Percentiles rank a stretch among this genome's conserved stretches.
phyloP scores from a whole-genome alignment of 2,329 filamentous ascomycete genomes.

The Fusarium circinatum region DNA sequence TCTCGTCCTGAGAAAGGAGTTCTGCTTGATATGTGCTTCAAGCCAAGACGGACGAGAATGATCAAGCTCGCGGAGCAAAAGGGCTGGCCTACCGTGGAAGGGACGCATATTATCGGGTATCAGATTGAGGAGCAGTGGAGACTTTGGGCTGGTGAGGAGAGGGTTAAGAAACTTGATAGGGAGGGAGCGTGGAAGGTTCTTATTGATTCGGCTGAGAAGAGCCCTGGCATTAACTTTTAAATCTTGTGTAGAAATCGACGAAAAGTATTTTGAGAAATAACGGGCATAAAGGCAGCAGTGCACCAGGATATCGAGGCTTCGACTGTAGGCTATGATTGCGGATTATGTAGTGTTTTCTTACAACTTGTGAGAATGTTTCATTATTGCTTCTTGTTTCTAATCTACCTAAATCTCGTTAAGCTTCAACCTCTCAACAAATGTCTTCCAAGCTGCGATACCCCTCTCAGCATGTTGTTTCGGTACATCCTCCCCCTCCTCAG shows the following conservation, averaged over 20 bases:
- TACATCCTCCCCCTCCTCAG: not conserved
- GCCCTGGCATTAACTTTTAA: conserved; percentile 2
- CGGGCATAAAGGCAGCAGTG: too few relatives aligned
- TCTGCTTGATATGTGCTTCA: conserved; percentile 17
- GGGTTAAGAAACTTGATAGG: not conserved
- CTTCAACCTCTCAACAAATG: not conserved
- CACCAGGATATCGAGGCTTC: too few relatives aligned
- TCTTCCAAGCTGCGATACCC: not conserved
- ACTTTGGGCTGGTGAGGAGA: not conserved
- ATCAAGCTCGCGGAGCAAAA: conserved; percentile 8
- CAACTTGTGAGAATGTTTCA: too few relatives aligned
- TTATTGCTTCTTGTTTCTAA: not conserved
- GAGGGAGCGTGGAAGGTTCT: conserved; percentile 13
- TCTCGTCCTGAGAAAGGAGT: not conserved
- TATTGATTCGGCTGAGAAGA: not conserved
- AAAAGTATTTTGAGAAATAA: too few relatives aligned
- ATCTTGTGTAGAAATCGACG: too few relatives aligned
- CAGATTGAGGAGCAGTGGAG: conserved; percentile 14
- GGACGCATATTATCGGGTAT: conserved; percentile 7
- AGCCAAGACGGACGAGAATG: conserved; percentile 6
- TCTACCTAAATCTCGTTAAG: not conserved
- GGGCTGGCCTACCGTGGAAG: not conserved
- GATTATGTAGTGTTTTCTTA: too few relatives aligned
- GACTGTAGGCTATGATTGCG: too few relatives aligned
- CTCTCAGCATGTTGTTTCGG: not conserved